Base-by-base conservation (phyloP, 2,329 filamentous ascomycete genomes). In the Aspergillus niger region DNA sequence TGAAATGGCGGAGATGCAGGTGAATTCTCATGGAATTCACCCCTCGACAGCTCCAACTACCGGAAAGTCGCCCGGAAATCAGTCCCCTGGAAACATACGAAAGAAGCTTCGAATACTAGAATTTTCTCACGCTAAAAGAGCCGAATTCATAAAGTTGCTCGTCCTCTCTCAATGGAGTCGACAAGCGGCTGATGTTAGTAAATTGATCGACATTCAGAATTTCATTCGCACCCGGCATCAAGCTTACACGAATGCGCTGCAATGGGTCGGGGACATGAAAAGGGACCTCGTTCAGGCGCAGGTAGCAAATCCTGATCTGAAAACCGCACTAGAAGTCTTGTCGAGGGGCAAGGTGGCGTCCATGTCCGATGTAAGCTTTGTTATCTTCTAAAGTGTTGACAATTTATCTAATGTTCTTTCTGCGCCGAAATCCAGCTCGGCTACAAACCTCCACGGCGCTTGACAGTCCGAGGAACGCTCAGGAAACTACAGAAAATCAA, bases 91-190 rank as follows among this genome's bases (percentile, higher is more conserved):
- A 62, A 94, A 91, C 70, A 70, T 91, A 11, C 81, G 84, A 32
- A 97, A 96, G 78, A 97, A 97, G 77, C 78, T 86, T 28, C 78
- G 82, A 38, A 76, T 97, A 56, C 77, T 97, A 61, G 86, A 90
- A 47, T 96, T 95, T 78, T 87, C 90, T 8, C 89, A 94, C 73
- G 85, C 87, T 22, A 86, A 90, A 70, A 89, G 97, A 71, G 87
- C 89, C 30, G 92, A 91, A 79, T 98, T 96, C 82, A 91, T 96
- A 74, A 98, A 99, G 79, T 86, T 93, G 7, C 82, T 97, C 20
- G 92, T 99, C 22, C 88, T 99, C 50, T 88, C 90, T 1, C 90
- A 95, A 77, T 99, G 95, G 95, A 91, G 90, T 72, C 85, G 90
- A 70, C 89, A 91, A 74, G 87, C 89, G 36, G 83, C 87, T 41